These are phyloP conservation scores for Coprinopsis sp. DNA, from an alignment of 768 basidiomycete species.

Conservation along the genomic window DNA sequence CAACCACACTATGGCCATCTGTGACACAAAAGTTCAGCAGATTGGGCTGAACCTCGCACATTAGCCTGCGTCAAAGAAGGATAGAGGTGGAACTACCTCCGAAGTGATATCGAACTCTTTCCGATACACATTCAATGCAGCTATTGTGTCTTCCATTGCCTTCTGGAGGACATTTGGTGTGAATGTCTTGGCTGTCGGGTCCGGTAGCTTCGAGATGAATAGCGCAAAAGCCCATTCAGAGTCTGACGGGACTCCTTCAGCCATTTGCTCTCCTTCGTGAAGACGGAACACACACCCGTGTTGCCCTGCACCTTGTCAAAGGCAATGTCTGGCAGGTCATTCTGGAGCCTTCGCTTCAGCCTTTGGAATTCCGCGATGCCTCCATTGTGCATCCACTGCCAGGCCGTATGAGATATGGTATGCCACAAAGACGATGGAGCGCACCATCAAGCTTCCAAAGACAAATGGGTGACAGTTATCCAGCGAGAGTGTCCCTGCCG, in stretches of 20 bases:
- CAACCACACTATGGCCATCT: constrained; percentile 91
- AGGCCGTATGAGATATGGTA: constrained; percentile 3
- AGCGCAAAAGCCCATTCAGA: constrained; percentile 97
- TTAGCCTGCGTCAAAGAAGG: neutral
- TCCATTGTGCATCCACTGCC: constrained; percentile 96
- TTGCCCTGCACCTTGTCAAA: constrained; percentile 90
- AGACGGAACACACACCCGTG: constrained; percentile 54
- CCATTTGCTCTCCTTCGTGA: neutral
- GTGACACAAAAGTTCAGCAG: constrained; percentile 96
- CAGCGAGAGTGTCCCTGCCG: constrained; percentile 83
- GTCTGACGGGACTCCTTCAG: constrained; percentile 40
- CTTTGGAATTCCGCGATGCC: constrained; percentile 79
- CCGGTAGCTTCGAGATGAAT: constrained; percentile 84
- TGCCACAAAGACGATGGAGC: constrained; percentile 9
- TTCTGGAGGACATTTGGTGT: constrained; percentile 64
- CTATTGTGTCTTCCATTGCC: constrained; percentile 88
- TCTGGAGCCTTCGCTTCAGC: constrained; percentile 80
- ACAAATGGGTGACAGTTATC: constrained; percentile 97
- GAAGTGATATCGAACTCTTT: constrained; percentile 61
- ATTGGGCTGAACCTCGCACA: constrained; percentile 54
- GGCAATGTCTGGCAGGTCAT: constrained; percentile 70
- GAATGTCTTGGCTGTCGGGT: constrained; percentile 74
- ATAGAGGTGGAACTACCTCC: constrained; percentile 46
- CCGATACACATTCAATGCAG: constrained; percentile 68
- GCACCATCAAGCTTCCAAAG: constrained; percentile 88